Evolutionary conservation across 805 yeast species (phyloP), one percentile per base, ranked within the genome.

Genomic region (Ogataea pignaliae): DNA sequence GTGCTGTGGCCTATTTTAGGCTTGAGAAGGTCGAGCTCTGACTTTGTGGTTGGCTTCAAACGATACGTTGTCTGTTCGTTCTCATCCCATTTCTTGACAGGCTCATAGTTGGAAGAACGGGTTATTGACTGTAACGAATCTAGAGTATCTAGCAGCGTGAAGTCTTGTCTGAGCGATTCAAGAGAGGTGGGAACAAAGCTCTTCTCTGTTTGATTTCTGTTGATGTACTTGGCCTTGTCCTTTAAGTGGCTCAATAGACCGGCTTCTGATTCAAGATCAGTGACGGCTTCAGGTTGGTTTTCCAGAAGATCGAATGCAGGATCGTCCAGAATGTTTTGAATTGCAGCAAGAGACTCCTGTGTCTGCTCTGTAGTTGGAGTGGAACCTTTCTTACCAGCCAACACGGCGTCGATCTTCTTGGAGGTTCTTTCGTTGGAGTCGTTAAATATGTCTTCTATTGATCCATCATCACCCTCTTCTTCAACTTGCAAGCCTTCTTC

Each of bases 1-100:
- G 57, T 31, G 40, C 52, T 52, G 46, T 49, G 56, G 3, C 55
- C 62, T 32, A 58, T 30, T 30, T 59, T 53, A 32, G 57, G 54
- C 45, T 59, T 60, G 29, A 48, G 38, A 10, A 56, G 34, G 29
- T 59, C 61, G 8, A 60, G 37, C 35, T 59, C 59, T 0, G 53
- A 4, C 14, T 30, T 30, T 3, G 6, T 30, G 33, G 14, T 9
- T 12, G 33, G 13, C 3, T 13, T 30, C 33, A 30, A 30, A 13
- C 6, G 4, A n/a, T 30, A 30, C 14, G 33, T n/a, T 30, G 33
- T 13, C 14, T 5, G 14, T 30, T 12, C 13, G 14, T 5, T 30
- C 13, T 12, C 13, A 30, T n/a, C 33, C 5, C 6, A 30, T 13
- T 10, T 30, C 13, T 30, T 9, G 10, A n/a, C 33, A 5, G 33